Percentiles rank a stretch among this genome's conserved stretches.
These are phyloP conservation scores for Zygosaccharomyces rouxii DNA, from an alignment of 805 yeast species.

Conservation along the genomic window DNA sequence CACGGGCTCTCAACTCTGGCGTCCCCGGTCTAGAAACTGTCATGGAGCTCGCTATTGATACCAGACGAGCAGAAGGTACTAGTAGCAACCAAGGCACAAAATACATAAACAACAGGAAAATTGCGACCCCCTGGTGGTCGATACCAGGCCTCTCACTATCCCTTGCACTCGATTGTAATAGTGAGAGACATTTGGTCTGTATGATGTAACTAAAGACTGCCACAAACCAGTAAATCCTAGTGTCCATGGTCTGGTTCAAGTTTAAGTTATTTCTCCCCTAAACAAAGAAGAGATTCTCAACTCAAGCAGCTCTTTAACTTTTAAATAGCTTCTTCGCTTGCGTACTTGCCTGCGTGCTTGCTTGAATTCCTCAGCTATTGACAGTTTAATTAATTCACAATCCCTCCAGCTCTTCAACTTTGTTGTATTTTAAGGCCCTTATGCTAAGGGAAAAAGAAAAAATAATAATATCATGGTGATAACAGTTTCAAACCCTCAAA, in stretches of 20 bases:
- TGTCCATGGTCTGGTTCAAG: conserved; percentile 7
- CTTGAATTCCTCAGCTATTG: too few species aligned
- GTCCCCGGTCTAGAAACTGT: neutral
- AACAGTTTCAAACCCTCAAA: neutral
- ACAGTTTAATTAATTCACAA: too few species aligned
- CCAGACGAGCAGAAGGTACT: conserved; percentile 19
- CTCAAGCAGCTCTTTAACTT: neutral
- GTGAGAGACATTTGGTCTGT: conserved; percentile 28
- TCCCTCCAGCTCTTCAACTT: too few species aligned
- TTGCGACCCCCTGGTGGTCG: conserved; percentile 15
- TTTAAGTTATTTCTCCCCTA: neutral
- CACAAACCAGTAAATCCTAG: conserved; percentile 24
- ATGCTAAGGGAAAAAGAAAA: neutral
- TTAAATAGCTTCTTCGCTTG: neutral
- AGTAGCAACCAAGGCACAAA: conserved; percentile 27
- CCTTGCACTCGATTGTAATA: conserved; percentile 15
- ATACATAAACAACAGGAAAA: conserved; percentile 25
- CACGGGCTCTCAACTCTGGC: conserved; percentile 1
- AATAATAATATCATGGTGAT: neutral
- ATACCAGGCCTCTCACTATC: conserved; percentile 10
- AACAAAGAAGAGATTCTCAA: neutral
- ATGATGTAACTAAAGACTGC: conserved; percentile 28
- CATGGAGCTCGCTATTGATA: neutral
- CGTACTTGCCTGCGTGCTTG: neutral
- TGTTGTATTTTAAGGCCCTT: too few species aligned